Evolutionary conservation across 176 grass and related monocot genomes (phyloP).

Genomic region (Raddia distichophylla): DNA sequence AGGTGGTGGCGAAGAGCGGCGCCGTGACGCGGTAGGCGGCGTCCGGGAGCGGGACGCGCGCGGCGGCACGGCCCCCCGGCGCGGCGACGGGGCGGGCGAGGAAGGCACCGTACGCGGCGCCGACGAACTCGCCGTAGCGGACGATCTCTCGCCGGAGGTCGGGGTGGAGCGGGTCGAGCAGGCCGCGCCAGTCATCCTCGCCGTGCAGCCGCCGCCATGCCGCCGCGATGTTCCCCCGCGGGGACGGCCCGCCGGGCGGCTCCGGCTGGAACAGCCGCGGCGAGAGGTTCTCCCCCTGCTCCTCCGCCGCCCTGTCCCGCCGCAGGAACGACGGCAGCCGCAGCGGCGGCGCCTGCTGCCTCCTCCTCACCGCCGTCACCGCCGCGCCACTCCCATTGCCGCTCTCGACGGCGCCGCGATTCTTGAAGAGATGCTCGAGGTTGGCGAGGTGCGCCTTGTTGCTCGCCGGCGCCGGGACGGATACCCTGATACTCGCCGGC

Average conservation of each 20-base stretch:
- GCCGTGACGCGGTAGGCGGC: slow-evolving; percentile 52
- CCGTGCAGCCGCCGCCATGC: slow-evolving; percentile 50
- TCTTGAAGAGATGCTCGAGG: slow-evolving; percentile 51
- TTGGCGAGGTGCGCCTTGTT: slow-evolving; percentile 47
- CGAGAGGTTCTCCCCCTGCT: slow-evolving; percentile 30
- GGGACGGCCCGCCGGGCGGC: slow-evolving; percentile 45
- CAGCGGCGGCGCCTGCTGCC: slow-evolving; percentile 40
- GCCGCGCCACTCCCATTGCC: background rate
- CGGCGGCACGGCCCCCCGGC: background rate
- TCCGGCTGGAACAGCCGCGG: slow-evolving; percentile 48
- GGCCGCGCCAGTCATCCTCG: slow-evolving; percentile 45
- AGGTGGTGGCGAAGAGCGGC: slow-evolving; percentile 56
- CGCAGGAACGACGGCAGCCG: slow-evolving; percentile 52
- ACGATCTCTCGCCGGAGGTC: slow-evolving; percentile 77
- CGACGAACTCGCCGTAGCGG: slow-evolving; percentile 62
- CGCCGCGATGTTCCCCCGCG: slow-evolving; percentile 52
- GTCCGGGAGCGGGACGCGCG: slow-evolving; percentile 45
- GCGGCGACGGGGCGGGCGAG: slow-evolving; percentile 42
- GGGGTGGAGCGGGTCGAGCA: slow-evolving; percentile 60
- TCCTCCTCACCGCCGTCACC: background rate
- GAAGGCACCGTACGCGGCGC: slow-evolving; percentile 63
- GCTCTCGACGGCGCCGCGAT: slow-evolving; percentile 33
- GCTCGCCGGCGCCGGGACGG: background rate
- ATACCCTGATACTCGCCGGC: background rate
- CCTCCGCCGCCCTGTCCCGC: background rate